phyloP scores from a whole-genome alignment of 345 rosid genomes.

The Cochlearia excelsa region DNA sequence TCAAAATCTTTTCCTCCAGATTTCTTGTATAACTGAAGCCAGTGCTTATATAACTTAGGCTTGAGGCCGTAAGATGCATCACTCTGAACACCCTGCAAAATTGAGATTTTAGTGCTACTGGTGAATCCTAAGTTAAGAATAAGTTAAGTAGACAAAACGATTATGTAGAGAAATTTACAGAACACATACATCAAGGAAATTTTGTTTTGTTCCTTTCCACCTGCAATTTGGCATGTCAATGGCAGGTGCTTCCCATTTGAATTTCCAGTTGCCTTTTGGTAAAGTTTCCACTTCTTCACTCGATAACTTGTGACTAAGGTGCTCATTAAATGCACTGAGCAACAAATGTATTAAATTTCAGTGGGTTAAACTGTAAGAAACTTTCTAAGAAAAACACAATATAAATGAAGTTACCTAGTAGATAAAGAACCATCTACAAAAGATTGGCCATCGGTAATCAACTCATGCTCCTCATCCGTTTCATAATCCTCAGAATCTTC shows the following conservation, averaged over 20 bases:
- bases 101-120: neutral
- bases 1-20: constrained; percentile 64
- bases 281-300: constrained; percentile 53
- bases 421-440: constrained; percentile 26
- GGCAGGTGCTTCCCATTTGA: constrained; percentile 72
- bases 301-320: constrained; percentile 56
- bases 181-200: constrained; percentile 55
- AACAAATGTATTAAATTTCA: neutral
- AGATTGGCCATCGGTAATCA: constrained; percentile 34
- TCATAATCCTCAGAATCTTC: constrained; percentile 42
- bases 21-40: constrained; percentile 59
- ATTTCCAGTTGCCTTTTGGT: constrained; percentile 57
- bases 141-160: neutral
- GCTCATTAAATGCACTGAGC: constrained; percentile 65
- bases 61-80: constrained; percentile 54
- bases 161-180: constrained; percentile 11
- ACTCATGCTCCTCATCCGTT: constrained; percentile 45
- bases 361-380: constrained; percentile 1
- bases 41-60: constrained; percentile 67
- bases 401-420: constrained; percentile 43
- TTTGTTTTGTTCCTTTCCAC: constrained; percentile 68
- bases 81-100: constrained; percentile 47
- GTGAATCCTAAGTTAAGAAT: neutral
- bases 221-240: constrained; percentile 60
- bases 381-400: constrained; percentile 6